Percentiles rank a stretch among this genome's conserved stretches.
phyloP scores from a whole-genome alignment of 768 basidiomycete species.

The Suillus subalutaceus region DNA sequence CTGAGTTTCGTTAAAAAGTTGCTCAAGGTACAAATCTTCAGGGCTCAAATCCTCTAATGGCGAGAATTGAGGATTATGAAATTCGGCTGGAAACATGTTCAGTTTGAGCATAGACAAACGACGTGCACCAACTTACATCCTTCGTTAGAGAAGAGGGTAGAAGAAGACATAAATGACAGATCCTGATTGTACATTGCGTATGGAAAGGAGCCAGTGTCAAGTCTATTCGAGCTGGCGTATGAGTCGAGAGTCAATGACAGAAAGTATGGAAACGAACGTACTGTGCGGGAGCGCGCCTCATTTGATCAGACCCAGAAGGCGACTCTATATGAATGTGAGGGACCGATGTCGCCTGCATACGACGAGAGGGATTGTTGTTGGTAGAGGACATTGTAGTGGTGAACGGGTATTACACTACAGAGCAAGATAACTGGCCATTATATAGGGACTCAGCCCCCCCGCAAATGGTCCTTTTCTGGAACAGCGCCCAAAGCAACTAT shows the following conservation, averaged over 20 bases:
- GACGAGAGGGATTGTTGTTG: background rate
- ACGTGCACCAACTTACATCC: background rate
- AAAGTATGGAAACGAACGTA: background rate
- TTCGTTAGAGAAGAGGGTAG: background rate
- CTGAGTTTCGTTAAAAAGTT: background rate
- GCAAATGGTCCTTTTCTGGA: background rate
- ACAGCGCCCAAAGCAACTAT: background rate
- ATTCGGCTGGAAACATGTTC: background rate
- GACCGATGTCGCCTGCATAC: background rate
- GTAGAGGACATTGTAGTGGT: background rate
- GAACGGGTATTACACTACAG: too few relatives aligned
- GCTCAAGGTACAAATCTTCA: background rate
- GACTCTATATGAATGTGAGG: conserved; percentile 2
- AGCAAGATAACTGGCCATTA: background rate
- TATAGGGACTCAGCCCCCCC: background rate
- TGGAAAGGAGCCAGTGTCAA: background rate
- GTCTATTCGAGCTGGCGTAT: background rate
- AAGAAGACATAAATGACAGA: background rate
- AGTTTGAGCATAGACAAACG: background rate
- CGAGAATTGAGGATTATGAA: background rate
- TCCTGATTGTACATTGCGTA: background rate
- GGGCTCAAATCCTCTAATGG: background rate
- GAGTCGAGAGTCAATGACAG: background rate
- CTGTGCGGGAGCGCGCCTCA: background rate
- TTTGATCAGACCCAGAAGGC: background rate